phyloP scores from a whole-genome alignment of 441 rosid genomes.

The Kokia cookei region DNA sequence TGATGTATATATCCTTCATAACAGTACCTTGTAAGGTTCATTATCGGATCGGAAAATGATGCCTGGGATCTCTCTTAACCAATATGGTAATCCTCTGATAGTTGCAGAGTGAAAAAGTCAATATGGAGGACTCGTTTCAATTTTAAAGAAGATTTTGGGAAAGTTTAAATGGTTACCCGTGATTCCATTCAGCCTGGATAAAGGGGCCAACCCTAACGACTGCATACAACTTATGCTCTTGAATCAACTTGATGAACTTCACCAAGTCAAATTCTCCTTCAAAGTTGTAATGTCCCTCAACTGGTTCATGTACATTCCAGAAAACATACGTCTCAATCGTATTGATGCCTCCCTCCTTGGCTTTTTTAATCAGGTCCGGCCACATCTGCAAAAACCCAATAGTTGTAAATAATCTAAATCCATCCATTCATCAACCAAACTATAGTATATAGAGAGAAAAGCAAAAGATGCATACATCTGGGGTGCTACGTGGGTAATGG shows the following conservation, averaged over 20 bases:
- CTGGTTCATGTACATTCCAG: conserved; percentile 86
- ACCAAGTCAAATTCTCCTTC: conserved; percentile 71
- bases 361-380: conserved; percentile 52
- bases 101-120: background rate
- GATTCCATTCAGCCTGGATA: conserved; percentile 97
- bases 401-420: background rate
- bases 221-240: conserved; percentile 56
- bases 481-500: conserved; percentile 89
- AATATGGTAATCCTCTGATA: conserved; percentile 80
- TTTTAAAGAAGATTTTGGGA: background rate
- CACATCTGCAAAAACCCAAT: conserved; percentile 45
- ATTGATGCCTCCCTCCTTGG: conserved; percentile 71
- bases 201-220: conserved; percentile 82
- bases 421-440: background rate
- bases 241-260: conserved; percentile 60
- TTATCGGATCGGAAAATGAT: conserved; percentile 79
- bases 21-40: conserved; percentile 57
- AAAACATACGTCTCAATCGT: conserved; percentile 75
- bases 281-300: conserved; percentile 69
- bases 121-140: background rate
- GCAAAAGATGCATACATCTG: conserved; percentile 39
- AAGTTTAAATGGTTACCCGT: conserved; percentile 45
- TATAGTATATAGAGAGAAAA: too few relatives aligned
- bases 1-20: too few relatives aligned
- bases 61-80: conserved; percentile 77